Evolutionary conservation across 169 alveolate species (phyloP), one percentile per base, ranked within the genome.

Genomic region (Plasmodium adleri): DNA sequence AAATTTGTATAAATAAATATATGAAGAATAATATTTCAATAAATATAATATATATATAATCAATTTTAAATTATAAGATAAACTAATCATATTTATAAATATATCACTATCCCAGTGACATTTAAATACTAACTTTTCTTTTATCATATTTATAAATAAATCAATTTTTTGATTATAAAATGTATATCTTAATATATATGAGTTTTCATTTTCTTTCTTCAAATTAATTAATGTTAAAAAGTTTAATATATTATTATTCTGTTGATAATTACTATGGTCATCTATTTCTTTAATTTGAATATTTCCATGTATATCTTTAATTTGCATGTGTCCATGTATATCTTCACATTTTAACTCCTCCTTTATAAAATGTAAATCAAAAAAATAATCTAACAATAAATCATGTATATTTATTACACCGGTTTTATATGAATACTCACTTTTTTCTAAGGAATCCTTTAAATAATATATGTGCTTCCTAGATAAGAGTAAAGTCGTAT

Each of bases 131-230:
- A 68, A 66, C 10, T 80, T 80, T 54, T 68, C 90, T 26, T 20
- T 80, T 68, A 68, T 72, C 10, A 15, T 52, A 58, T 28, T 68
- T 22, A 80, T 52, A 62, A 80, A 80, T 45, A 80, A 62, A 47
- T 80, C 63, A 3, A 80, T 80, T 56, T 80, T 80, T 63, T 80
- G 90, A 56, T n/a, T 66, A 60, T 80, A 80, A 62, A 80, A 80
- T 56, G 6, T 68, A 54, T 80, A 80, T 39, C 68, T 67, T 9
- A 80, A 47, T 39, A 80, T 60, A 63, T 59, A 68, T 8, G 20
- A 17, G 50, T 68, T 28, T 28, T 63, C 75, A 50, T 80, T 80
- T 13, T 20, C 12, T 62, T 80, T 80, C 52, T 49, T 54, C 49
- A 80, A 56, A 3, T 56, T 22, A 2, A 80, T 43, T 80, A 72